These are phyloP conservation scores for Trichoderma harzianum DNA, from an alignment of 2,329 filamentous ascomycete species.

Conservation along the genomic window DNA sequence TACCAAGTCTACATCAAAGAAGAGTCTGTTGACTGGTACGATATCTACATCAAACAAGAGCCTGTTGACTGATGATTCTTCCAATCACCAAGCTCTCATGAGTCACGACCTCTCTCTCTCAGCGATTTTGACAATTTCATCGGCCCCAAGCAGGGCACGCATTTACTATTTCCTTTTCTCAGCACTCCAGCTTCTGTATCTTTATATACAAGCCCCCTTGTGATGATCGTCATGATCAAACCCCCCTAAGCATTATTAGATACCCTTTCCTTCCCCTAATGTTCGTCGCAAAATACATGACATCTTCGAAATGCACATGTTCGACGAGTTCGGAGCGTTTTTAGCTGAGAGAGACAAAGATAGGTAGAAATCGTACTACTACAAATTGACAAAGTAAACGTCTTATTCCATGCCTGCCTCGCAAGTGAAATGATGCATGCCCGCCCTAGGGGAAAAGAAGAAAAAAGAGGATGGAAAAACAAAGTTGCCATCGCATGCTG, in stretches of 20 bases:
- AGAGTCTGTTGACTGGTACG: too few species aligned
- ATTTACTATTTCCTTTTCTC: neutral
- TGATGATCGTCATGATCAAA: neutral
- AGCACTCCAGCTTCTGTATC: neutral
- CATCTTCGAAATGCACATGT: neutral
- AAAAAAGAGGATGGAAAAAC: neutral
- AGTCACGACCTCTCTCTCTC: neutral
- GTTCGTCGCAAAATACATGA: neutral
- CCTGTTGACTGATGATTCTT: neutral
- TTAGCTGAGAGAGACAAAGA: neutral
- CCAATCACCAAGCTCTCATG: neutral
- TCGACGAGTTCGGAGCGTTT: neutral
- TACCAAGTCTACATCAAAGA: too few species aligned
- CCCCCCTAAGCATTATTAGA: neutral
- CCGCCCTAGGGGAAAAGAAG: neutral
- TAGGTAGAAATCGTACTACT: neutral
- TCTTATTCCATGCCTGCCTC: neutral
- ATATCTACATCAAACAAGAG: too few species aligned
- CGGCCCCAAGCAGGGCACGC: neutral
- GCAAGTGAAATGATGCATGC: neutral
- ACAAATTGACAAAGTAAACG: neutral
- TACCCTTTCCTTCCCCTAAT: neutral
- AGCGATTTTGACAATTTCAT: neutral
- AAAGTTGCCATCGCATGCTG: neutral
- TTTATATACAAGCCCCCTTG: neutral